Conservation (phyloP, 2,329 filamentous ascomycete genomes). For the Whalleya microplaca region DNA sequence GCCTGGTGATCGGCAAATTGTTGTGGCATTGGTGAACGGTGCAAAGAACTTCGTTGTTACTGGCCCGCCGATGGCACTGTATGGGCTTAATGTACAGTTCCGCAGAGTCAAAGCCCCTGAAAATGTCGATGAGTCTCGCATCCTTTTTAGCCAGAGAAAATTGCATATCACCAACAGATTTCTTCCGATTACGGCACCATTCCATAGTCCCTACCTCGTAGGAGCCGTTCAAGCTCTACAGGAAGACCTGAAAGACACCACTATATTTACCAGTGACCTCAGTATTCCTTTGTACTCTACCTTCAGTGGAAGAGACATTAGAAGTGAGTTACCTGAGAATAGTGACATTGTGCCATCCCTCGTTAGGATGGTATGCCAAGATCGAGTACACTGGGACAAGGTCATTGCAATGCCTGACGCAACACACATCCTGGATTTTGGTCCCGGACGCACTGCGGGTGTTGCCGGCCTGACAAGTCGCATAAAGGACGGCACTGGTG, state of each 20-base stretch:
- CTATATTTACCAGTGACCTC: slow-evolving; percentile 48
- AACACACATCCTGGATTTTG: slow-evolving; percentile 41
- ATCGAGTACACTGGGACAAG: slow-evolving; percentile 33
- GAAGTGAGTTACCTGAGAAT: slow-evolving; percentile 14
- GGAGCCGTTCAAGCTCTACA: slow-evolving; percentile 27
- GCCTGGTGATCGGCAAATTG: slow-evolving; percentile 27
- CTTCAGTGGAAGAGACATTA: slow-evolving; percentile 35
- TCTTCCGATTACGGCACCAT: slow-evolving; percentile 45
- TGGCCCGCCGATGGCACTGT: slow-evolving; percentile 35
- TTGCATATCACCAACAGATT: slow-evolving; percentile 34
- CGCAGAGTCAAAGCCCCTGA: slow-evolving; percentile 29
- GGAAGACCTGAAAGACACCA: slow-evolving; percentile 25
- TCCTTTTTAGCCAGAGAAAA: slow-evolving; percentile 39
- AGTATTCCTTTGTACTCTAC: slow-evolving; percentile 39
- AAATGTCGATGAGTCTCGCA: slow-evolving; percentile 31
- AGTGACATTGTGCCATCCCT: slow-evolving; percentile 30
- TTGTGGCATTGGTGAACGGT: slow-evolving; percentile 35
- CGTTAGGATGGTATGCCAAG: slow-evolving; percentile 32
- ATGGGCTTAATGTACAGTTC: slow-evolving; percentile 32
- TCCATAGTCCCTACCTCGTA: slow-evolving; percentile 42
- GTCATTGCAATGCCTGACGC: slow-evolving; percentile 28
- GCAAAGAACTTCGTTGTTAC: slow-evolving; percentile 36
- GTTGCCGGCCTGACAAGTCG: slow-evolving; percentile 34
- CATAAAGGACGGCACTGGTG: slow-evolving; percentile 37
- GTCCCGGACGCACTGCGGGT: slow-evolving; percentile 35